Evolutionary conservation across 2,329 filamentous ascomycete species (phyloP), one percentile per base, ranked within the genome.

Genomic region (Cercospora zeina): DNA sequence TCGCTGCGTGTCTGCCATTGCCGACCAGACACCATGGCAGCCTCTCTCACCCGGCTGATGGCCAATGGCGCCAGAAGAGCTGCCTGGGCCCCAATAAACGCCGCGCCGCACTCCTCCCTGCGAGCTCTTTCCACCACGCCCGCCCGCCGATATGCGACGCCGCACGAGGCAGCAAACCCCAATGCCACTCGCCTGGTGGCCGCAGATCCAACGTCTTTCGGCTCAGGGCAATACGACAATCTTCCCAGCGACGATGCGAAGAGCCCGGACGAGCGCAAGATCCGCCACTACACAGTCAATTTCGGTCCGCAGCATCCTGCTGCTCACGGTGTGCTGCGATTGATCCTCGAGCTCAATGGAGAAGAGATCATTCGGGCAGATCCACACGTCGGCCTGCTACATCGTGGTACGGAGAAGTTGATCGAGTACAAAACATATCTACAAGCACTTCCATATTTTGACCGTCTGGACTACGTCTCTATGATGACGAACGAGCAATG

Each of bases 401-500:
- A 99, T 79, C 88, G 95, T 73, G 95, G 95, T 70, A 99, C 95
- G 66, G 95, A 99, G 85, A 99, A 99, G 85, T 87, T 99, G 80
- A 97, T 97, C 80, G 95, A 99, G 84, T 99, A 99, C 86, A 97
- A 96, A 85, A 96, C 93, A 71, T 99, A 99, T 76, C 85, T 97
- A 74, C 95, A 99, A 83, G 95, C 95, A 62, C 83, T 99, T 75
- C 95, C 95, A 61, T 99, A 99, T 83, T 99, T 99, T 77, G 95
- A 99, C 81, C 91, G 95, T 71, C 84, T 99, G 77, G 95, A 99
- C 80, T 99, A 99, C 79, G 93, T 97, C 71, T 97, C 92, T 73
- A 99, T 99, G 96, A 99, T 99, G 95, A 99, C 95, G 74, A 99
- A 99, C 79, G 95, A 99, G 84, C 95, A 99, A 81, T 96, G 92